Base-by-base conservation (phyloP, 164 flowering plant genomes). In the Stephania japonica region DNA sequence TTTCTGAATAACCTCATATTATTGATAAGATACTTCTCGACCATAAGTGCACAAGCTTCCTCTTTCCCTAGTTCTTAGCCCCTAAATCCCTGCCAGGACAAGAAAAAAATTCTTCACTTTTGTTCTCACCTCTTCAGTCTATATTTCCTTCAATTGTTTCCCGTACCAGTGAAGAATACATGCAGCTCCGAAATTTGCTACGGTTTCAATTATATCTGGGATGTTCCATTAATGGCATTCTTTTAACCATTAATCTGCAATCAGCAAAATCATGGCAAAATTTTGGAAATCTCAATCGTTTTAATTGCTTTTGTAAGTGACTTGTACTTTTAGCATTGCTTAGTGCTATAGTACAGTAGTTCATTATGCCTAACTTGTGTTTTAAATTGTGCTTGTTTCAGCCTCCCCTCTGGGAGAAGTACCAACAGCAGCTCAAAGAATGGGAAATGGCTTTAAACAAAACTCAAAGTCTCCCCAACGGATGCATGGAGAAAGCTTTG, bases 371-470 rank as follows among this genome's bases (percentile, higher is more conserved):
- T 26, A 64, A 41, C 62, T 44, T 70, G 42, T 11, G 66, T 76
- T 42, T 38, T 69, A 61, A 14, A n/a, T 78, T 80, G 53, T 83
- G 73, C 66, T 78, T 74, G 43, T 42, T 82, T 72, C 89, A 96
- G 99, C 94, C 99, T 42, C 97, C 99, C 64, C 76, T 83, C n/a
- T 96, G 98, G 97, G 93, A 93, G 79, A 85, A 77, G 70, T 96
- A 96, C 83, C 92, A 96, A 79, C 85, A 80, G 73, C 89, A 89
- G 78, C 50, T 91, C 72, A 89, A 78, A 75, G 94, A 91, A 49
- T 93, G 97, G 97, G 97, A 93, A 81, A 65, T 65, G 68, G 82
- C 84, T 0, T 76, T 80, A 73, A 70, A 73, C 65, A 88, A 83
- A 78, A 53, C 47, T 23, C 84, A 77, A 63, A 65, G 74, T 65